Evolutionary conservation across 768 basidiomycete species (phyloP), one percentile per base, ranked within the genome.

Genomic region (Phanerodontia chrysosporium): DNA sequence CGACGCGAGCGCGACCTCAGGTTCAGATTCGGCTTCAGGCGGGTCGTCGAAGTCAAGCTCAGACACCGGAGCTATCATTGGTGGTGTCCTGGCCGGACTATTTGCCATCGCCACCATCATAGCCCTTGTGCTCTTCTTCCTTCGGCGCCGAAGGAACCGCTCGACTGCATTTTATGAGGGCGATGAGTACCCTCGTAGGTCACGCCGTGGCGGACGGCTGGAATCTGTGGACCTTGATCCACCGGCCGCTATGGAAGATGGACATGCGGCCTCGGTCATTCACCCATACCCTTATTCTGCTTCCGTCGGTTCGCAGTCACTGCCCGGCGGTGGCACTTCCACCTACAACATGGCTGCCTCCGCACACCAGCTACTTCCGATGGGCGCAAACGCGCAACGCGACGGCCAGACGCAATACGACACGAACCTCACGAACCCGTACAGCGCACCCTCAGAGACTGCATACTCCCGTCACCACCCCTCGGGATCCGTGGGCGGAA

Each of bases 21-120:
- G 10, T 22, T 18, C 24, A n/a, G 49, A 29, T 13, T 32, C 21
- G n/a, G 29, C 49, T 44, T 36, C 39, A 42, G 52, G 52, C 12
- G 35, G 32, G 9, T 29, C 60, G 9, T 58, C 68, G 27, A 53
- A 28, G 13, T 39, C 54, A 27, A 51, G 53, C 18, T 45, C 58
- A 2, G 49, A 55, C 51, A 62, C 57, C 1, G 65, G 64, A n/a
- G 62, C 64, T 14, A 62, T 69, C 25, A 65, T 59, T 0, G 68
- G 64, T 2, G 68, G 61, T 2, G 49, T 69, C 8, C 45, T 69
- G 5, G 70, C 62, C 3, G 64, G 66, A 22, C 28, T 67, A 10
- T 55, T 69, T 8, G 67, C 57, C 6, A 42, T 66, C 14, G 55
- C 57, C 28, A 46, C 67, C n/a, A 52, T 66, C 16, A 64, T 55